Evolutionary conservation across 2,329 filamentous ascomycete species (phyloP), one percentile per base, ranked within the genome.

Genomic region (Chaetomium strumarium): DNA sequence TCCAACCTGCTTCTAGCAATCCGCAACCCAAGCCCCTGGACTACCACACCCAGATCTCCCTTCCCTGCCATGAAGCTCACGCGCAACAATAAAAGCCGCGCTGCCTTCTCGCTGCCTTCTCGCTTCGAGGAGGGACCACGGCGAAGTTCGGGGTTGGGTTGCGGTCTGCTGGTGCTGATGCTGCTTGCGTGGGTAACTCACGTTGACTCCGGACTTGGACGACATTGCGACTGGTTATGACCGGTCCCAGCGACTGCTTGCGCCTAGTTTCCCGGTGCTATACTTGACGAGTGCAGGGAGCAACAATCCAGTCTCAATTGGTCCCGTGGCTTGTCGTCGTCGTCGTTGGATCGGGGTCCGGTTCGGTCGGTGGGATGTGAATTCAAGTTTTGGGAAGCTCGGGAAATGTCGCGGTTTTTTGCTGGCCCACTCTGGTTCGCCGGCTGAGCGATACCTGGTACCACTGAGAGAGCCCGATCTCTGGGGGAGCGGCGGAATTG

Each of bases 361-460:
- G 58, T 45, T 56, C 46, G 51, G 55, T 46, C 44, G 47, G 53
- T 49, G 47, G 52, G 49, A 52, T 55, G 46, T 39, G 58, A 55
- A 56, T 56, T 58, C 58, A 60, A 61, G 59, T 59, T 63, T 63
- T 63, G 57, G 51, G 57, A 51, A 60, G 58, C 59, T 67, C 68
- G 68, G 69, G 66, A 70, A 63, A 67, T 70, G 65, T 70, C 68
- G 68, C 66, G 62, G 61, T 58, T 60, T 60, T 24, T 58, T 43
- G 37, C 24, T 42, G 46, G 52, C 51, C 46, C 44, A 55, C 42
- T 56, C 49, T 51, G 17, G 37, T 20, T 44, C 40, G 49, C 49
- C 42, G 49, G 49, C 29, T 43, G 30, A 42, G 47, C 24, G 24
- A 34, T n/a, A n/a, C n/a, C n/a, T n/a, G n/a, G n/a, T n/a, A n/a